Evolutionary conservation across 2,329 filamentous ascomycete genomes (phyloP), one percentile per base, ranked within the genome.

Genomic region (Pyrenophora seminiperda): DNA sequence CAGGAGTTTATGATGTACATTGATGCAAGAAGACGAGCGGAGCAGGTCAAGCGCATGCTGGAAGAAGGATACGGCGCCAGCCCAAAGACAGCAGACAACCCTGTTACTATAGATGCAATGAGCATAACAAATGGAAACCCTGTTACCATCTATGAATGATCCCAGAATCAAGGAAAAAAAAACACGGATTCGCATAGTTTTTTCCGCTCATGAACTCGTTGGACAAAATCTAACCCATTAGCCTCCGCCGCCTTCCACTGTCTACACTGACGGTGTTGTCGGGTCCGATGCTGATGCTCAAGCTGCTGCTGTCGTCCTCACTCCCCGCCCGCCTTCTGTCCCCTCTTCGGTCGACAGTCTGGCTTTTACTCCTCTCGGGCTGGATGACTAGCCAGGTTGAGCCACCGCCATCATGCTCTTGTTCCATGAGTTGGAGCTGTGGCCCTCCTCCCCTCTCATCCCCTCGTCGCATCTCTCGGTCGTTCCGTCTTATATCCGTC

Each of bases 1-100:
- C 77, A 79, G 36, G 83, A 86, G 59, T 85, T 84, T 56, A 86
- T 86, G 83, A 77, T 83, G 67, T 87, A 84, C 68, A 76, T 85
- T 13, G 83, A 86, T 73, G 83, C 83, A 5, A 71, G 82, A 40
- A 73, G 84, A 56, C 71, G 83, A 49, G 82, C 81, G 3, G 73
- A 78, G 58, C 77, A 79, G 61, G 79, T 85, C 38, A 65, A 63
- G 44, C 59, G 66, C 44, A 72, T 58, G 27, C 37, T 71, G 15
- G 59, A 67, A 17, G 65, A 70, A 22, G 62, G 67, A 3, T 38
- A 58, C n/a, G 63, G 59, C 5, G 48, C 71, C 33, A 65, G 60
- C 44, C 65, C 67, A 3, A 61, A 65, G 59, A 62, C 55, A 9
- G 68, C 67, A 5, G 68, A 70, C n/a, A n/a, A n/a, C n/a, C n/a